Base-by-base conservation (phyloP, 139 green algal genomes). In the Micromonas commoda region DNA sequence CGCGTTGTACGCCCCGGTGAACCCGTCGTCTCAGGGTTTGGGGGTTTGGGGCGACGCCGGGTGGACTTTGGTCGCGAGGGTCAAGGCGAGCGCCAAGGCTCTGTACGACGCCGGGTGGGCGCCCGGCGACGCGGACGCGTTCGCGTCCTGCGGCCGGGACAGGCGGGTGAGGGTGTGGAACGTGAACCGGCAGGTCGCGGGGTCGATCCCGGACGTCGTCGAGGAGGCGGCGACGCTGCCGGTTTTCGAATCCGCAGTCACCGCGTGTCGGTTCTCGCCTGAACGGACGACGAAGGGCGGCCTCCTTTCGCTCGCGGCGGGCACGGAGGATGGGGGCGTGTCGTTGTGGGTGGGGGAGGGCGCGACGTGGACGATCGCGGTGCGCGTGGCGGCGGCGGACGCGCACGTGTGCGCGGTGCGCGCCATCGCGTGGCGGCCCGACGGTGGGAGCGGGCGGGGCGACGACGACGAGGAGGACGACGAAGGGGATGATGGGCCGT, bases 91-190 rank as follows among this genome's bases (percentile, higher is more conserved):
- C 79, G 65, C 81, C 1, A 83, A 92, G 5, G 86, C 96, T 34
- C 85, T 97, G 28, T 97, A 89, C 90, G 84, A 80, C 51, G 80
- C 89, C 26, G 71, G 82, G 1, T 97, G 92, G 92, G 82, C 88
- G 0, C 78, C 84, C 3, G 82, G 91, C 75, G 84, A 38, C 26
- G 19, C 33, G 64, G 37, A 20, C 21, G 54, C 86, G 26, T 88
- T 96, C 61, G 33, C 35, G 31, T 70, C 54, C 2, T 51, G 21
- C 26, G 53, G 31, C 0, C 39, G 72, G 20, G 72, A 78, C n/a
- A 68, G 52, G 31, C 68, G 52, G 31, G 51, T 78, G 19, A 78
- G 69, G n/a, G 3, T 69, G 23, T 78, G 72, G 72, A 24, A 23
- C 31, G 4, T 38, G 0, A 69, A 13, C 19, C 13, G 0, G 3